phyloP scores from a whole-genome alignment of 371 early-diverging fungal genomes.

The Smittium culicis region DNA sequence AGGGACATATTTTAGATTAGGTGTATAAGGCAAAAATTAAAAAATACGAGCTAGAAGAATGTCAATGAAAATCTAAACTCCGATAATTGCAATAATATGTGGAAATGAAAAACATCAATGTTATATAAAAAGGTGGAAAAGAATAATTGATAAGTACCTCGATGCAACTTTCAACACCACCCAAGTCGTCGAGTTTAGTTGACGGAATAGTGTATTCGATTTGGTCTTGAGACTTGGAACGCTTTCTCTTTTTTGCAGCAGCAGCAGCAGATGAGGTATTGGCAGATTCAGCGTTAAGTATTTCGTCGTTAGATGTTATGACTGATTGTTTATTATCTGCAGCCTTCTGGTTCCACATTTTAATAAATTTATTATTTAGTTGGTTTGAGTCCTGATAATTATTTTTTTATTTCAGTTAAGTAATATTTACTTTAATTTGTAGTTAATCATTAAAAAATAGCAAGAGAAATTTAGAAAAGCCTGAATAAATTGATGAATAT shows the following conservation, averaged over 20 bases:
- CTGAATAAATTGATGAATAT: background rate
- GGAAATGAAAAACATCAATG: too few relatives aligned
- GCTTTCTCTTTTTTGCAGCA: constrained; percentile 17
- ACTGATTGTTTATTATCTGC: constrained; percentile 10
- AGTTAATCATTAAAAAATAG: too few relatives aligned
- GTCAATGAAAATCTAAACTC: too few relatives aligned
- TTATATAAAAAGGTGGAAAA: background rate
- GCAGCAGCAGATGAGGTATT: constrained; percentile 6
- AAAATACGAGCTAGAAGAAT: too few relatives aligned
- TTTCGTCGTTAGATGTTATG: background rate
- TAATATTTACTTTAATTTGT: too few relatives aligned
- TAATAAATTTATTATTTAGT: constrained; percentile 59
- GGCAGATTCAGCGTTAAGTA: background rate
- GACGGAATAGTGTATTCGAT: constrained; percentile 34
- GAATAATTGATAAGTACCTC: constrained; percentile 39
- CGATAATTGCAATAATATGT: too few relatives aligned
- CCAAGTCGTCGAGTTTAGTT: constrained; percentile 60
- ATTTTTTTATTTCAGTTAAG: background rate
- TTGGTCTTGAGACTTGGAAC: constrained; percentile 15
- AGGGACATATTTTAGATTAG: background rate
- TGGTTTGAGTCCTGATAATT: constrained; percentile 39
- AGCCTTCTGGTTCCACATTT: constrained; percentile 41
- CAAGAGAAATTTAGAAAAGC: too few relatives aligned
- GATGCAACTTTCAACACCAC: constrained; percentile 77
- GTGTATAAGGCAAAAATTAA: too few relatives aligned